Base-by-base conservation (phyloP, 257 asterid genomes). In the Echium plantagineum region DNA sequence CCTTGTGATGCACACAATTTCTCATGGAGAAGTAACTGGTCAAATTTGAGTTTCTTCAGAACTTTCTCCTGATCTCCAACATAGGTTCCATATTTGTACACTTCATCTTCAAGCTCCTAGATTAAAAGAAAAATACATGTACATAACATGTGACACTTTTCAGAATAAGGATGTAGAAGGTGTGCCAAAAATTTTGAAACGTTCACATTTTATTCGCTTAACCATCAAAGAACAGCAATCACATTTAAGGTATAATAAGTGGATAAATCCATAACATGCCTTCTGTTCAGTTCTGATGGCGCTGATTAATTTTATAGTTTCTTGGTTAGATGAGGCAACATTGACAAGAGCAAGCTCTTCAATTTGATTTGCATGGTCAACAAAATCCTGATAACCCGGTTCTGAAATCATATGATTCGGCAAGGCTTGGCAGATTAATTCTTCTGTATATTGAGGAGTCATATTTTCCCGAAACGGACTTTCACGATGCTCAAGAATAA, bases 1-100 rank as follows among this genome's bases (percentile, higher is more conserved):
- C 96, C 96, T 85, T 66, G 77, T 66, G 75, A 59, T 18, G n/a
- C 57, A 64, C 70, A 63, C 64, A 84, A 59, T 5, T 48, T 63
- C 38, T 47, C 55, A 66, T 53, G 42, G 56, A 77, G 21, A 9
- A 7, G 38, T 18, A 31, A 26, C 65, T 19, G 62, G n/a, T 24
- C 35, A 38, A 0, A 0, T 12, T 47, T 5, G 17, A 79, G 82
- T 52, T 13, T 18, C 21, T 65, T 9, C 63, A 88, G 17, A 5
- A 63, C 69, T 2, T 3, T 47, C 31, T 66, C 38, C 46, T 46
- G 74, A 32, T 21, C 13, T 1, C 42, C 49, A 62, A 53, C 15
- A 60, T 15, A 31, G 66, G 28, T 5, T n/a, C 63, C 77, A 32
- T 53, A 69, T 9, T 38, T 55, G 18, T 18, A 0, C 63, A 88